Conservation (phyloP, 441 rosid genomes). For the Hypseocharis bilobata region DNA sequence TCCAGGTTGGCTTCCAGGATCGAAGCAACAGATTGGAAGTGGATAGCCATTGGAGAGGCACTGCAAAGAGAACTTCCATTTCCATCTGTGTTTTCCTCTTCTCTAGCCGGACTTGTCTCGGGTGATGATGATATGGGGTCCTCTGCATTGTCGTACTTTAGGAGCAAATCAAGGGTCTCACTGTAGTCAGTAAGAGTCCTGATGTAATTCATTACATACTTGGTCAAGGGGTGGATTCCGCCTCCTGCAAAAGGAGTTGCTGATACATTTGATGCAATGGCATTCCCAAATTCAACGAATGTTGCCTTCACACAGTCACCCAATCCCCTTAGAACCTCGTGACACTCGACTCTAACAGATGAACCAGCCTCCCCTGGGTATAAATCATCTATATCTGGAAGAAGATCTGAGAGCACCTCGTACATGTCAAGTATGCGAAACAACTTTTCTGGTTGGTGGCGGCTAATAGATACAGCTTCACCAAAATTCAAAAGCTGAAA, state of each 20-base stretch:
- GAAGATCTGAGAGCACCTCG: slow-evolving; percentile 54
- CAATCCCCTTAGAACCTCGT: slow-evolving; percentile 53
- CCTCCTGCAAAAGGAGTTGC: slow-evolving; percentile 55
- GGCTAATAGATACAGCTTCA: slow-evolving; percentile 68
- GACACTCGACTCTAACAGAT: slow-evolving; percentile 42
- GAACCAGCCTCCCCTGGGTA: slow-evolving; percentile 44
- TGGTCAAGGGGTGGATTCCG: slow-evolving; percentile 64
- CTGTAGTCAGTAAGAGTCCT: slow-evolving; percentile 54
- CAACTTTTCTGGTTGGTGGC: slow-evolving; percentile 67
- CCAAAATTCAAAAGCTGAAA: slow-evolving; percentile 72
- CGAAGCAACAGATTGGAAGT: slow-evolving; percentile 45
- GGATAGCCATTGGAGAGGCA: slow-evolving; percentile 37
- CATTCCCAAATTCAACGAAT: slow-evolving; percentile 59
- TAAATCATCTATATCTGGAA: slow-evolving; percentile 52
- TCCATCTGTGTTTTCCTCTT: slow-evolving; percentile 33
- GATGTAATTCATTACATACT: slow-evolving; percentile 72
- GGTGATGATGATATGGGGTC: slow-evolving; percentile 33
- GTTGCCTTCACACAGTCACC: slow-evolving; percentile 55
- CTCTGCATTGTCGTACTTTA: slow-evolving; percentile 33
- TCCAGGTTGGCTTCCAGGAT: slow-evolving; percentile 60
- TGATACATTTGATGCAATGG: slow-evolving; percentile 51
- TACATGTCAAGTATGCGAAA: slow-evolving; percentile 73
- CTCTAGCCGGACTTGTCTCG: slow-evolving; percentile 26
- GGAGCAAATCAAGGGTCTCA: slow-evolving; percentile 48
- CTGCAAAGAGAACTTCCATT: slow-evolving; percentile 25